Percentiles rank a stretch among this genome's conserved stretches.
Conservation (phyloP, 441 rosid genomes). For the Gossypium gossypioides region DNA sequence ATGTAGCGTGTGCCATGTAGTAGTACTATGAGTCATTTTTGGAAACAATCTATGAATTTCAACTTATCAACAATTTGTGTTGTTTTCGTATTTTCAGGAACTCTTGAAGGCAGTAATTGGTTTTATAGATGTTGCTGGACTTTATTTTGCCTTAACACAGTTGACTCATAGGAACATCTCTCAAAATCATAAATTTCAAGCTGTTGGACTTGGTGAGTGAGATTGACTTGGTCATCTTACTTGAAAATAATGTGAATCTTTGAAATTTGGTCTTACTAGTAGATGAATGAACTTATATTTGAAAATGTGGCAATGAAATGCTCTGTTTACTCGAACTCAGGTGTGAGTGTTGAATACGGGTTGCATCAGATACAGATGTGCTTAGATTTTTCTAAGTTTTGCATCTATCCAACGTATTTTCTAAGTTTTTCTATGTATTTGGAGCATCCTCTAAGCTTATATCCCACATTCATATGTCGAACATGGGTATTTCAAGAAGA, state of each 20-base stretch:
- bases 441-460: too few species aligned
- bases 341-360: too few species aligned
- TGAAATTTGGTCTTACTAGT: background rate
- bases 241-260: background rate
- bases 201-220: conserved; percentile 84
- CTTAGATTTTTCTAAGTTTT: too few species aligned
- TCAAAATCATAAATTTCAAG: conserved; percentile 89
- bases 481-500: too few species aligned
- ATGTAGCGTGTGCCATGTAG: background rate
- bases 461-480: too few species aligned
- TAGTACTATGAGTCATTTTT: background rate
- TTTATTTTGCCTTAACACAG: conserved; percentile 77
- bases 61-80: background rate
- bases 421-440: too few species aligned
- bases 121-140: conserved; percentile 85
- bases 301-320: too few species aligned
- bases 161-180: conserved; percentile 86
- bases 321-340: too few species aligned
- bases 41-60: background rate
- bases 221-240: background rate
- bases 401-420: too few species aligned
- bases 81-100: conserved; percentile 39
- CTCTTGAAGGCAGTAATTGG: conserved; percentile 78
- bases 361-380: too few species aligned
- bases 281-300: too few species aligned